Conservation (phyloP, 2,329 filamentous ascomycete genomes). For the Daldinia sp. region DNA sequence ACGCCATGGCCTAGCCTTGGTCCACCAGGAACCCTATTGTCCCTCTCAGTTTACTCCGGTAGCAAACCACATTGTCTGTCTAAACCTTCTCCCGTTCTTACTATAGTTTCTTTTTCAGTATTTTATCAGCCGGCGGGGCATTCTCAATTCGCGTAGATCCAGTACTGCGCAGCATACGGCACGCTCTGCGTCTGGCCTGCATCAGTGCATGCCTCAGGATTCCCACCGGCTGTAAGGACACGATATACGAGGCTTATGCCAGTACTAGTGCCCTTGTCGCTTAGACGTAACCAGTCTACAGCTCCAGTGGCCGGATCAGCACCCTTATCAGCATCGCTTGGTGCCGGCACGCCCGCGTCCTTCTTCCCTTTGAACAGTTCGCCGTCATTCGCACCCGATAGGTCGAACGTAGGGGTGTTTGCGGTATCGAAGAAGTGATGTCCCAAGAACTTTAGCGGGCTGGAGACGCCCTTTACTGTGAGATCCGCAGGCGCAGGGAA, state of each 20-base stretch:
- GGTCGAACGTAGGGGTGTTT: conserved; percentile 70
- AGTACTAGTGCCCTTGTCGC: conserved; percentile 55
- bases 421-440: conserved; percentile 74
- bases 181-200: conserved; percentile 62
- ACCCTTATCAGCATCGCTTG: conserved; percentile 60
- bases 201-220: conserved; percentile 57
- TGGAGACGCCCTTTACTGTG: conserved; percentile 50
- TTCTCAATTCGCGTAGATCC: conserved; percentile 60
- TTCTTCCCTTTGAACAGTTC: conserved; percentile 63
- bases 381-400: conserved; percentile 56
- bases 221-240: conserved; percentile 66
- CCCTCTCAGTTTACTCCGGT: neutral
- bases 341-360: conserved; percentile 63
- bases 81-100: neutral
- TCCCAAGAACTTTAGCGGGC: conserved; percentile 63
- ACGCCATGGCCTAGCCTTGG: neutral
- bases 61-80: neutral
- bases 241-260: conserved; percentile 63
- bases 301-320: conserved; percentile 61
- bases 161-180: conserved; percentile 69
- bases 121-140: neutral
- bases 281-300: conserved; percentile 67
- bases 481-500: conserved; percentile 59
- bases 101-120: neutral
- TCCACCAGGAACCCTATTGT: neutral